A percentile compares a stretch with the other conserved stretches of the same genome.
Conservation (phyloP, 129 eudicot genomes). For the Arctium lappa region DNA sequence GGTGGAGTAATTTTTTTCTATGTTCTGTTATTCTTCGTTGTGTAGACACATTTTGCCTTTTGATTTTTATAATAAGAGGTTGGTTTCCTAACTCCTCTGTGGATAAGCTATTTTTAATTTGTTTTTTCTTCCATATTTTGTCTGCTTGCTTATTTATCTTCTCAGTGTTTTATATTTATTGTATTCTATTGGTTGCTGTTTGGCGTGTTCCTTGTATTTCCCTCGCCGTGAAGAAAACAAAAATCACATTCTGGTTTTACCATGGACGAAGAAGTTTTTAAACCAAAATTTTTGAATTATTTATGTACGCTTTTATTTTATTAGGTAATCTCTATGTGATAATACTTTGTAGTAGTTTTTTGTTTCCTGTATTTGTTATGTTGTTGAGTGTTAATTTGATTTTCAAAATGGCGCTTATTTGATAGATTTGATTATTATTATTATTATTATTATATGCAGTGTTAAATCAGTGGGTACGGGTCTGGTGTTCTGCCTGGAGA, state of each 20-base stretch:
- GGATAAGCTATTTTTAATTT: not conserved
- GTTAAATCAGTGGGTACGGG: conserved; percentile 48
- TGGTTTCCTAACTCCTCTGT: not conserved
- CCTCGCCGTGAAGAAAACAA: not conserved
- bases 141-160: not conserved
- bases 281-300: not conserved
- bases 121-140: not conserved
- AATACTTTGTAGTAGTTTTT: no score
- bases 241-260: not conserved
- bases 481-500: conserved; percentile 54
- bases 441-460: conserved; percentile 7
- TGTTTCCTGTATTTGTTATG: no score
- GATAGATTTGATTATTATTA: not conserved
- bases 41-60: not conserved
- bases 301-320: not conserved
- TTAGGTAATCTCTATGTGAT: not conserved
- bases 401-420: not conserved
- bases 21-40: not conserved
- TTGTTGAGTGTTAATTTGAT: not conserved
- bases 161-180: not conserved
- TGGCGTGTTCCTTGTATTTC: not conserved
- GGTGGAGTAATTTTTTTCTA: not conserved
- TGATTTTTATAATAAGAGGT: not conserved
- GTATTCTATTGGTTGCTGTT: not conserved
- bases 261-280: not conserved